Evolutionary conservation across 2,329 filamentous ascomycete species (phyloP), one percentile per base, ranked within the genome.

Genomic region (Mycosphaerella sp.): DNA sequence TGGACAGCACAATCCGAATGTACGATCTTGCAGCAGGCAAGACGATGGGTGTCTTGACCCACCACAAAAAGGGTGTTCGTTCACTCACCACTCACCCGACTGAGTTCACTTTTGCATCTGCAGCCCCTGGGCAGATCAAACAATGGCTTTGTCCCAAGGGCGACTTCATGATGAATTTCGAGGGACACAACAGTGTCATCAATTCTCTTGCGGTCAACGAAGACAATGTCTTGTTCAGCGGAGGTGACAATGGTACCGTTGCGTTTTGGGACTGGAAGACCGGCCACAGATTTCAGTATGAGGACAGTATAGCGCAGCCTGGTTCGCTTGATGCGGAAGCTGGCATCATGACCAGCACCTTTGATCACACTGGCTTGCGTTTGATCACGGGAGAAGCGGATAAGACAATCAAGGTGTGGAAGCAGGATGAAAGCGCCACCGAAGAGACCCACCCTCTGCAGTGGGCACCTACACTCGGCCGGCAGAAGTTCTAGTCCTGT

Each of bases 261-360:
- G 88, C 84, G 62, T 98, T 98, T 77, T 98, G 91, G 87, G 95
- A 98, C 70, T 98, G 93, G 93, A 97, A 97, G 74, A 87, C 90
- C 0, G 93, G 95, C 0, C 83, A 98, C 69, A 81, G 87, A 45
- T 98, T 93, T 75, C 93, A 98, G 73, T 81, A 83, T 7, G 79
- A 92, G 10, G 91, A 98, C 63, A 95, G 89, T 3, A 89, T 89
- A 6, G 93, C 93, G 0, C 93, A 98, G 70, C 93, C 93, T 0
- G 93, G 93, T 47, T 95, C 88, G 14, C 76, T 98, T 23, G 91
- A 97, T 65, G 93, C 93, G 5, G 93, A 98, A 73, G 85, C 89
- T 5, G 95, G 95, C 50, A 83, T 98, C 63, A 95, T 98, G 86
- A 89, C 87, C 67, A 90, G 88, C 11, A 95, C 86, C 0, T 98